A percentile compares a stretch with the other conserved stretches of the same genome.
These are phyloP conservation scores for Cyclostephanos invisitatus DNA, from an alignment of 108 stramenopile genomes.

Conservation along the genomic window DNA sequence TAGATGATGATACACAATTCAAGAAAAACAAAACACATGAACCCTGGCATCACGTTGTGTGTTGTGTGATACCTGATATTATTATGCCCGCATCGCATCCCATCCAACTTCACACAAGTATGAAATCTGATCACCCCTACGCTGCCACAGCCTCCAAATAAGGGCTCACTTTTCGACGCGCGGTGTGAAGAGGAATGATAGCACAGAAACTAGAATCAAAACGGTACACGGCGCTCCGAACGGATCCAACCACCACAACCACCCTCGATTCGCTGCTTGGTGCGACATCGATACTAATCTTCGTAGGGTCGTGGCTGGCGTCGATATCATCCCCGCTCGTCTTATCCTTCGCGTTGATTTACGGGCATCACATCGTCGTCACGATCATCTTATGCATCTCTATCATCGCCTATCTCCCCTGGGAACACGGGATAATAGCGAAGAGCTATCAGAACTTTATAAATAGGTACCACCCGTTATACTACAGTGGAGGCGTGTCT, in stretches of 20 bases:
- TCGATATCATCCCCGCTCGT: constrained; percentile 32
- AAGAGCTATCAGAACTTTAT: constrained; percentile 16
- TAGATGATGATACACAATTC: no score
- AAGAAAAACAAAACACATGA: no score
- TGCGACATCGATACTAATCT: constrained; percentile 18
- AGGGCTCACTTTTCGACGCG: no score
- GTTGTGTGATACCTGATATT: no score
- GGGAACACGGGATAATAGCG: constrained; percentile 39
- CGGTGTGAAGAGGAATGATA: neutral
- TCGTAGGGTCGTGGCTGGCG: constrained; percentile 38
- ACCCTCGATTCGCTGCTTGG: constrained; percentile 21
- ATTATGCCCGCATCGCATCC: no score
- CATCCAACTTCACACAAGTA: no score
- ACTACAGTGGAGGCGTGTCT: constrained; percentile 32
- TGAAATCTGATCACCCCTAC: no score
- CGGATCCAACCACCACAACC: constrained; percentile 20
- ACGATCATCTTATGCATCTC: constrained; percentile 33
- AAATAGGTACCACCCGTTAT: constrained; percentile 24
- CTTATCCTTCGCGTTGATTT: constrained; percentile 15
- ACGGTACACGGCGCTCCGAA: constrained; percentile 9
- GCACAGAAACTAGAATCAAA: neutral
- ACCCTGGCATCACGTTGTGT: no score
- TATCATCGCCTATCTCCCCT: constrained; percentile 53
- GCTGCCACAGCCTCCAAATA: no score
- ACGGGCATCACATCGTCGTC: constrained; percentile 14